phyloP scores from a whole-genome alignment of 495 filamentous ascomycete genomes.

The Terfezia claveryi region DNA sequence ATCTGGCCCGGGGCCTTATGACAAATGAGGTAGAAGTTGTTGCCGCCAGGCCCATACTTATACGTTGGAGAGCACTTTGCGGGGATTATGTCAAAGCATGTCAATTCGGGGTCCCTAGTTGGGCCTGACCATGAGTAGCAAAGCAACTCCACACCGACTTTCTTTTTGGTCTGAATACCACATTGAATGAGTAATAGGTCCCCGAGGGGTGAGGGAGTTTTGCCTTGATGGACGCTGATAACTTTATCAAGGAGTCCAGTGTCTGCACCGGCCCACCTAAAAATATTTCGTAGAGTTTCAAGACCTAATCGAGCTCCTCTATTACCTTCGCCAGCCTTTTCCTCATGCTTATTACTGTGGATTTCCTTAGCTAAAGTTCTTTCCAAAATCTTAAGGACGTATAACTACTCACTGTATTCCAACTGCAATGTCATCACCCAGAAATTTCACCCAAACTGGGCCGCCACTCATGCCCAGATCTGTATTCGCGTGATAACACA shows the following conservation, averaged over 20 bases:
- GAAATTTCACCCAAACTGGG: constrained; percentile 11
- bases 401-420: constrained; percentile 8
- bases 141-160: background rate
- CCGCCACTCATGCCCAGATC: constrained; percentile 10
- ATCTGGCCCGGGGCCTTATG: background rate
- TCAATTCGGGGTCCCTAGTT: background rate
- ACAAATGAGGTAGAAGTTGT: too few species aligned
- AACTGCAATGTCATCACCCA: constrained; percentile 8
- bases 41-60: background rate
- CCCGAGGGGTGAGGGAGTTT: background rate
- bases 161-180: background rate
- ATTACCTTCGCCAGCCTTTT: background rate
- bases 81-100: background rate
- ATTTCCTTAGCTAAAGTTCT: background rate
- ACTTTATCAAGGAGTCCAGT: background rate
- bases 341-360: background rate
- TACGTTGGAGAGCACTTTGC: background rate
- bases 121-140: background rate
- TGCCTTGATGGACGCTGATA: background rate
- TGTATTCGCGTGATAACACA: constrained; percentile 7
- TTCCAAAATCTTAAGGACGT: background rate
- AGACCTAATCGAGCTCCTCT: background rate
- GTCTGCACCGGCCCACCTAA: background rate
- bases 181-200: background rate
- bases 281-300: background rate